Evolutionary conservation across 305 asterid species (phyloP), one percentile per base, ranked within the genome.

Genomic region (Plantago rigida): DNA sequence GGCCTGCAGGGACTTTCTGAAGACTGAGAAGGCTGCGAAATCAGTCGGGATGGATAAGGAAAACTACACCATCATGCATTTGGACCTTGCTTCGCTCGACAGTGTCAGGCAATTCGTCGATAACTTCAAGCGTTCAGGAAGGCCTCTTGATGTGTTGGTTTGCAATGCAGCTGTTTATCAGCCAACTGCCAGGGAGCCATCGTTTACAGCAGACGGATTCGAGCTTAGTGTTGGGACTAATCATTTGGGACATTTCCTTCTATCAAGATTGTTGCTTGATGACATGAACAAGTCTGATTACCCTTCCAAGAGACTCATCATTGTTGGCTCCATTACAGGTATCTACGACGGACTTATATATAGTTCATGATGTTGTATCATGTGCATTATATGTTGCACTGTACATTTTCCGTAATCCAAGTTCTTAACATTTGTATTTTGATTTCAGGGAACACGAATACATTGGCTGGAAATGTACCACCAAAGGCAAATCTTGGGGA

Each of bases 291-390:
- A 83, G 67, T 89, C 97, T 3, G 95, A 92, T 68, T 92, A 75
- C 57, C 94, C 95, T 0, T 82, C 85, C 1, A 92, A 82, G 77
- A 79, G 99, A 13, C 89, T 92, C 51, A 83, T 89, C 26, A 92
- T 92, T 34, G 99, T 92, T 13, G 97, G 97, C n/a, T 92, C 97
- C 52, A 92, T 92, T 62, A 89, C 97, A 59, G 96, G 96, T 87
- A 76, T 2, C 26, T 22, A 22, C 2, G 26, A 22, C 26, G 26
- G 26, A 22, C 26, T 22, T 22, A 22, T 22, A 22, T 22, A 22
- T 22, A 22, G 26, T 22, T 22, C 26, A 1, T 0, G 19, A 17
- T 17, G 19, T 17, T 17, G 19, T 17, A 17, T 17, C 19, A 17
- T 17, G 26, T 22, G 26, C 26, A 22, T 22, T 22, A 22, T 22